Percentiles rank a stretch among this genome's conserved stretches.
Conservation (phyloP, 176 grass and related monocot genomes). For the Oryza meridionalis region DNA sequence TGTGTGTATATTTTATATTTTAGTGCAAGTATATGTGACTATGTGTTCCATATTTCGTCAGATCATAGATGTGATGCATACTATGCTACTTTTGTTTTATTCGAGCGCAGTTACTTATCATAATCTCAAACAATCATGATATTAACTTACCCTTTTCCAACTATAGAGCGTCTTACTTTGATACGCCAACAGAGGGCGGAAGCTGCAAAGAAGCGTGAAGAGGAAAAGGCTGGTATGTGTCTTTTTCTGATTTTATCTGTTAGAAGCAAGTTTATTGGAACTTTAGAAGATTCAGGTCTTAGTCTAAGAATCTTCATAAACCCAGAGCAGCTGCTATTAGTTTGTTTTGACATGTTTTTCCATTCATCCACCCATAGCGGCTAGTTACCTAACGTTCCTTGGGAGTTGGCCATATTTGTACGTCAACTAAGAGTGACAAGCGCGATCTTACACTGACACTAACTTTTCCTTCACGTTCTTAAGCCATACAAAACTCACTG, state of each 20-base stretch:
- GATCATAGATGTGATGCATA: not conserved
- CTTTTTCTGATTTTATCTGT: not conserved
- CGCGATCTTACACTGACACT: not conserved
- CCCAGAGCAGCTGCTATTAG: not conserved
- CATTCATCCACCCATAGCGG: not conserved
- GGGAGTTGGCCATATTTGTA: not conserved
- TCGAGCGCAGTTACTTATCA: not conserved
- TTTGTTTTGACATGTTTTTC: not conserved
- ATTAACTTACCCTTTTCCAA: constrained; percentile 17
- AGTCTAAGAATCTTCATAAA: not conserved
- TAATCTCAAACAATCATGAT: not conserved
- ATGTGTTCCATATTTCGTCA: not conserved
- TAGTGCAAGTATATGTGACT: not conserved
- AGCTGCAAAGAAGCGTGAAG: constrained; percentile 85
- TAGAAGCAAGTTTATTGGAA: not conserved
- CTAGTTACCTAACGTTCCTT: not conserved
- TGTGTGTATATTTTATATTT: not conserved
- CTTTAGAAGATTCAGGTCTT: not conserved
- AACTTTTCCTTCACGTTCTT: not conserved
- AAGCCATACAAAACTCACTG: not conserved
- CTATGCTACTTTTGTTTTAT: constrained; percentile 4
- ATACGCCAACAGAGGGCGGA: constrained; percentile 77
- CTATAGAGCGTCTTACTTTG: constrained; percentile 68
- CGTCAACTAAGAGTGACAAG: not conserved
- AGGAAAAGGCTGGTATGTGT: constrained; percentile 81